phyloP scores from a whole-genome alignment of 257 asterid genomes.

The Fraxinus anomala region DNA sequence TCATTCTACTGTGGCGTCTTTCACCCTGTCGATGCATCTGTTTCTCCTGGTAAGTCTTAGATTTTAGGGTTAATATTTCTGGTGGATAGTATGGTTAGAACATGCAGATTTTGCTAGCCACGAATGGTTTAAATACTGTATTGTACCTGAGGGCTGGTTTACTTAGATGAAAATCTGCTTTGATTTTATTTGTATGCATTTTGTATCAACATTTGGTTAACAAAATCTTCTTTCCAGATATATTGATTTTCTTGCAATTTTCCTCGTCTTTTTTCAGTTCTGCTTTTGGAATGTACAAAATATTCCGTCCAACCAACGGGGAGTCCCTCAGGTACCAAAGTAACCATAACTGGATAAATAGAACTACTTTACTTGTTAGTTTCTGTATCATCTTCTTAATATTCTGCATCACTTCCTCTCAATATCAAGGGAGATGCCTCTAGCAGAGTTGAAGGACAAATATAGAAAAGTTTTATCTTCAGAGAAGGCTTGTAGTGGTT shows the following conservation, averaged over 20 bases:
- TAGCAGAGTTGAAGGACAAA: constrained; percentile 79
- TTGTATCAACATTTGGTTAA: neutral
- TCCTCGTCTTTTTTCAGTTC: constrained; percentile 52
- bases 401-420: constrained; percentile 10
- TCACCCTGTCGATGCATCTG: constrained; percentile 15
- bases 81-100: too few species aligned
- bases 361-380: constrained; percentile 19
- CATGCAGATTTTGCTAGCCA: too few species aligned
- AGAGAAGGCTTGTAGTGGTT: constrained; percentile 76
- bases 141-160: neutral
- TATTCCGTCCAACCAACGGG: constrained; percentile 88
- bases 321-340: constrained; percentile 77
- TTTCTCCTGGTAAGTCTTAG: neutral
- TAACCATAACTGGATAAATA: too few species aligned
- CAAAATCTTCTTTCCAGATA: constrained; percentile 13
- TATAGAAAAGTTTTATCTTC: constrained; percentile 63
- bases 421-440: constrained; percentile 88
- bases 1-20: neutral
- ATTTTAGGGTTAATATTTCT: too few species aligned
- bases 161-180: neutral
- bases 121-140: too few species aligned
- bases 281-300: constrained; percentile 71
- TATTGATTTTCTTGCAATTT: constrained; percentile 22
- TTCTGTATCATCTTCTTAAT: constrained; percentile 24
- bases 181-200: neutral